Evolutionary conservation across 805 yeast species (phyloP).

Genomic region (Wickerhamomyces bovis): DNA sequence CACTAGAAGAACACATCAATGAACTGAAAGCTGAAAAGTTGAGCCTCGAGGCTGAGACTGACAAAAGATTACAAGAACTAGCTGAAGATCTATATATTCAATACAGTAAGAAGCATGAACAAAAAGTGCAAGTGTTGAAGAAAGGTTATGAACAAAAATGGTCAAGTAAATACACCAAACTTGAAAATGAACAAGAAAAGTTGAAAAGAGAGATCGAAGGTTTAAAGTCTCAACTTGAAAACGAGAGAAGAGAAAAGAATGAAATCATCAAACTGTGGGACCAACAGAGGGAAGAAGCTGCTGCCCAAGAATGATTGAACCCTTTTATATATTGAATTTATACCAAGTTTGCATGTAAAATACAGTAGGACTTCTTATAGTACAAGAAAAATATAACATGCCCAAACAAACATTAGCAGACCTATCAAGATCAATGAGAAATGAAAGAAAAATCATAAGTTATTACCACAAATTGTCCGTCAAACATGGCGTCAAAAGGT

Average conservation of each 20-base stretch:
- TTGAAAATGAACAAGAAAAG: conserved; percentile 37
- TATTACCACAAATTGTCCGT: neutral
- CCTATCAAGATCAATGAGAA: neutral
- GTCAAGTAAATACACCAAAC: conserved; percentile 37
- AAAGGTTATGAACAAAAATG: conserved; percentile 52
- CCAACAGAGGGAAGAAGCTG: conserved; percentile 12
- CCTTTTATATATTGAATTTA: neutral
- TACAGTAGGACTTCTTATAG: neutral
- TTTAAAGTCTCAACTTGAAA: conserved; percentile 39
- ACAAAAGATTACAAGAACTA: conserved; percentile 50
- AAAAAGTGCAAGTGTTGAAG: conserved; percentile 58
- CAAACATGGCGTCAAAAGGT: conserved; percentile 12
- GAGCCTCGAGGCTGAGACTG: conserved; percentile 42
- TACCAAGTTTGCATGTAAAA: neutral
- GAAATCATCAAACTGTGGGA: conserved; percentile 51
- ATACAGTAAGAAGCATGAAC: conserved; percentile 72
- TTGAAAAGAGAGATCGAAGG: conserved; percentile 48
- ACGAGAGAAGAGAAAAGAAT: conserved; percentile 52
- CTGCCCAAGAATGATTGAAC: conserved; percentile 1
- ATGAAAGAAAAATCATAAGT: neutral
- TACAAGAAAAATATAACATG: neutral
- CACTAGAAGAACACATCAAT: conserved; percentile 23
- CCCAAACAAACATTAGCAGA: neutral
- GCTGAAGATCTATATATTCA: conserved; percentile 69
- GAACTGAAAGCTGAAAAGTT: conserved; percentile 29